phyloP scores from a whole-genome alignment of 2,329 filamentous ascomycete species.

The Grosmannia serpens region DNA sequence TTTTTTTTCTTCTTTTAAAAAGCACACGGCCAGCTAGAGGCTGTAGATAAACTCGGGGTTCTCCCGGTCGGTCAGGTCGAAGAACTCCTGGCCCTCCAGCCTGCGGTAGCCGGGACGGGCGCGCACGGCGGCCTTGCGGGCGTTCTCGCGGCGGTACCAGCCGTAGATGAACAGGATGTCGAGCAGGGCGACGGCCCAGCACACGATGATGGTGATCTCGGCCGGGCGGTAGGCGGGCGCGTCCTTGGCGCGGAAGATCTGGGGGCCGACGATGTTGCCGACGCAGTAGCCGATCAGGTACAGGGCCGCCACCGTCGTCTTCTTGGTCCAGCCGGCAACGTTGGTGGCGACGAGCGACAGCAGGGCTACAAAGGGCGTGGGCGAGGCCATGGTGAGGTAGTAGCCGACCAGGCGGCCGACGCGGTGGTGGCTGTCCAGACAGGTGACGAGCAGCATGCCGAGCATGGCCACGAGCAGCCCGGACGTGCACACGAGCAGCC shows the following conservation, averaged over 20 bases:
- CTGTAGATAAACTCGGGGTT: conserved; percentile 54
- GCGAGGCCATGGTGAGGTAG: conserved; percentile 50
- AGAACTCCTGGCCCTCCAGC: conserved; percentile 56
- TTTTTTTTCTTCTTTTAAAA: neutral
- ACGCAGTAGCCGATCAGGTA: conserved; percentile 39
- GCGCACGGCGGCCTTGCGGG: conserved; percentile 41
- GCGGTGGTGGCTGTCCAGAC: conserved; percentile 44
- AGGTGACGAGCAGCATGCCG: conserved; percentile 53
- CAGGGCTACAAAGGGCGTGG: conserved; percentile 52
- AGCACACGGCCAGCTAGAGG: conserved; percentile 21
- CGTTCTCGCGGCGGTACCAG: conserved; percentile 49
- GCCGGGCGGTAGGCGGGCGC: conserved; percentile 50
- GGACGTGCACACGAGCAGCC: conserved; percentile 41
- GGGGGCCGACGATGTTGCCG: conserved; percentile 43
- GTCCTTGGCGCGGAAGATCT: conserved; percentile 44
- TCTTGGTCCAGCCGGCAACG: conserved; percentile 44
- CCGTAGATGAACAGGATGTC: conserved; percentile 41
- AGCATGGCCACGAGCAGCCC: conserved; percentile 43
- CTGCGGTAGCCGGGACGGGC: conserved; percentile 44
- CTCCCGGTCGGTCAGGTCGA: conserved; percentile 55
- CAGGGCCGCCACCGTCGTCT: conserved; percentile 44
- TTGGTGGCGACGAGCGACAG: conserved; percentile 54
- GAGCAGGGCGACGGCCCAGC: conserved; percentile 39
- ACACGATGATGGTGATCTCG: conserved; percentile 52
- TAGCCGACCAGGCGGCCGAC: conserved; percentile 50